Evolutionary conservation across 2,329 filamentous ascomycete genomes (phyloP), one percentile per base, ranked within the genome.

Genomic region (Epichloe gansuensis): DNA sequence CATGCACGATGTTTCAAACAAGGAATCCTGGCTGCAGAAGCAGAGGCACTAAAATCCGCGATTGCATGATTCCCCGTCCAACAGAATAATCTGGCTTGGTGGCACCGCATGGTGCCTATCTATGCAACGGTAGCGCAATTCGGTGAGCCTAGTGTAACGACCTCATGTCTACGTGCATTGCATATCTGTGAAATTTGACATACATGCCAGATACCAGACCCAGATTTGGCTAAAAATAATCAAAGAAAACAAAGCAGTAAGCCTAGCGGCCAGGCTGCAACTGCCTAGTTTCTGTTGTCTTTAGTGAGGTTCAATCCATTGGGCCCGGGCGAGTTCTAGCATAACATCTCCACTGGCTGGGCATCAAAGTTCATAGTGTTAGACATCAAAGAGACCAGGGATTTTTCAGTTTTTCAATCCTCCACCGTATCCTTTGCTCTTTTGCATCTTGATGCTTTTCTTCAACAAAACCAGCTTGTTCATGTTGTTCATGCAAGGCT

Each of bases 401-500:
- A 3, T 21, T 39, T 38, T 2, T 35, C 34, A 17, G 8, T 36
- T 38, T 38, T 50, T 45, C 2, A 3, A 2, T 40, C 51, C 45
- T 55, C 51, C 54, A 48, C 52, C 52, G 9, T 36, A 35, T 4
- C 7, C 12, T 13, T 31, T 47, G 35, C 35, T 47, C 17, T 47
- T 47, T 47, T 38, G 45, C 31, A 31, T 45, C 42, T 17, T 27
- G 15, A 13, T 27, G 42, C 23, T 17, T 40, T 40, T 21, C 5
- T 15, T 34, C 8, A 15, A 42, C 12, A 38, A 8, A 15, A 41
- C 25, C 8, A 46, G 51, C 47, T 50, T 50, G 38, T 42, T 50
- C 47, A 46, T 50, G 47, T 50, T 50, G 38, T 42, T 50, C 47
- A 46, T 50, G 47, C 51, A 47, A 50, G 47, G 47, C 47, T 49